These are phyloP conservation scores for Ballota nigra DNA, from an alignment of 257 asterid species.

Conservation along the genomic window DNA sequence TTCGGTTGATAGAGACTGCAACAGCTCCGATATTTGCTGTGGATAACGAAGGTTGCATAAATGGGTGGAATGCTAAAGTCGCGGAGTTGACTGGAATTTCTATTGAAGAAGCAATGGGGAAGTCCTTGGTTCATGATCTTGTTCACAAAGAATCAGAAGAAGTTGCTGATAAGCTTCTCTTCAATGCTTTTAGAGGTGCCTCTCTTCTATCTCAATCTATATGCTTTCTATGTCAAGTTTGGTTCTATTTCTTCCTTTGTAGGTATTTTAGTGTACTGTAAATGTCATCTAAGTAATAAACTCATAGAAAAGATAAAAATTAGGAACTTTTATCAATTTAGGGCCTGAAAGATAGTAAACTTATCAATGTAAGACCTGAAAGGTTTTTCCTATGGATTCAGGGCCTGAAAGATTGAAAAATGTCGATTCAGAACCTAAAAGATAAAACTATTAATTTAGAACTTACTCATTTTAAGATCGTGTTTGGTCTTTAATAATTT, in stretches of 20 bases:
- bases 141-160: constrained; percentile 64
- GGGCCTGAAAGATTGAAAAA: too few species aligned
- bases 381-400: too few species aligned
- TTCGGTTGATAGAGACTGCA: constrained; percentile 61
- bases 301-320: constrained; percentile 9
- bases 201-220: too few species aligned
- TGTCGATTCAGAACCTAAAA: too few species aligned
- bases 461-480: too few species aligned
- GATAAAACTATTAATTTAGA: too few species aligned
- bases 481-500: too few species aligned
- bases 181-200: constrained; percentile 49
- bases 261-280: background rate
- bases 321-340: too few species aligned
- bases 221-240: background rate
- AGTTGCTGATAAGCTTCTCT: constrained; percentile 52
- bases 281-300: background rate
- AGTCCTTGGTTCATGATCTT: constrained; percentile 62
- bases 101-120: constrained; percentile 61
- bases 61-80: constrained; percentile 57
- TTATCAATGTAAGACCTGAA: too few species aligned
- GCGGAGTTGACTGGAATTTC: constrained; percentile 65
- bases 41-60: constrained; percentile 44
- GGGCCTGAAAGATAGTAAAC: too few species aligned
- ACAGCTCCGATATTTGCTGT: constrained; percentile 61
- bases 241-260: background rate